These are phyloP conservation scores for Buxus sempervirens DNA, from an alignment of 164 flowering plant species.

Conservation along the genomic window DNA sequence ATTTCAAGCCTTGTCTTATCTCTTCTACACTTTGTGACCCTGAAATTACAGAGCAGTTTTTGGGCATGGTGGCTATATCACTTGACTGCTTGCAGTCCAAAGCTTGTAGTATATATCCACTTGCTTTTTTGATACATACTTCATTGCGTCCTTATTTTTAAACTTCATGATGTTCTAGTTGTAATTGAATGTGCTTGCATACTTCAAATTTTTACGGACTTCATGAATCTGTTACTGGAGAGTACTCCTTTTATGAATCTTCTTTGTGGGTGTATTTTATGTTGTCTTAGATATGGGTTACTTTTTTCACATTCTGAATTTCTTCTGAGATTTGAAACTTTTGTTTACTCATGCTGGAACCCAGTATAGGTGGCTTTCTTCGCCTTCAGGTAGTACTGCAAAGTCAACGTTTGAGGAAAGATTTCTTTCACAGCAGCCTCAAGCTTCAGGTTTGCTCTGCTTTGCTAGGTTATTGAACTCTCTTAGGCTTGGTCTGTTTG, in stretches of 20 bases:
- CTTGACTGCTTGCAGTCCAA: too few species aligned
- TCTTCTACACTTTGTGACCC: too few species aligned
- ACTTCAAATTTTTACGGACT: neutral
- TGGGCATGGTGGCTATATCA: too few species aligned
- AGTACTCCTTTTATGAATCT: neutral
- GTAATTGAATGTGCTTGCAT: neutral
- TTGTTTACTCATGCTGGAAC: constrained; percentile 5
- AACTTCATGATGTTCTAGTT: too few species aligned
- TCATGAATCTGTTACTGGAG: neutral
- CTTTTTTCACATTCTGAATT: neutral
- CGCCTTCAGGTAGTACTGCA: constrained; percentile 49
- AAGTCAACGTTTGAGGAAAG: constrained; percentile 86
- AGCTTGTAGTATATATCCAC: neutral
- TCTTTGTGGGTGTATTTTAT: neutral
- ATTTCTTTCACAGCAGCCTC: constrained; percentile 79
- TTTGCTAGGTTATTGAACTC: neutral
- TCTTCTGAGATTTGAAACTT: neutral
- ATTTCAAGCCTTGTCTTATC: too few species aligned
- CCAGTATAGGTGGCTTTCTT: constrained; percentile 97
- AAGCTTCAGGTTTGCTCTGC: constrained; percentile 63
- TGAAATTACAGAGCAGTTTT: too few species aligned
- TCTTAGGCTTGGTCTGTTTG: neutral
- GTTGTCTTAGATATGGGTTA: neutral
- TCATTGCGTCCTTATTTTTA: neutral
- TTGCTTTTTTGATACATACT: neutral